Percentiles rank a stretch among this genome's conserved stretches.
Conservation (phyloP, 345 rosid genomes). For the Viola odorata region DNA sequence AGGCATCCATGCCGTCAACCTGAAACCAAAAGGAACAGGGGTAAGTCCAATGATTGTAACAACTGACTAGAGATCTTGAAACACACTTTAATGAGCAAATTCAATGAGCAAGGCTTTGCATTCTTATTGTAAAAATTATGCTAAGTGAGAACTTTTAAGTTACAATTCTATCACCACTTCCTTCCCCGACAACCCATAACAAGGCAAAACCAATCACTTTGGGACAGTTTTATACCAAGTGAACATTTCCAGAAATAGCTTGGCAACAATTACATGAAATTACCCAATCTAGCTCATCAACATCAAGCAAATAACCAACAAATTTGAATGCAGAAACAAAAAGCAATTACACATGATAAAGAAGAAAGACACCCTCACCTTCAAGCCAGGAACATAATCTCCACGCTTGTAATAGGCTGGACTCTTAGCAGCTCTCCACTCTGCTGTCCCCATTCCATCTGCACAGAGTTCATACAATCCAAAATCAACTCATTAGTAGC, state of each 20-base stretch:
- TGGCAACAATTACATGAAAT: not conserved
- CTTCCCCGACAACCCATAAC: not conserved
- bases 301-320: not conserved
- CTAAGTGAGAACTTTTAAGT: not conserved
- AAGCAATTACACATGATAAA: not conserved
- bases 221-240: not conserved
- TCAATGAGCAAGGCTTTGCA: not conserved
- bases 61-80: too few species aligned
- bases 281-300: not conserved
- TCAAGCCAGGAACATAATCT: slow-evolving; percentile 94
- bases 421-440: slow-evolving; percentile 97
- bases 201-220: not conserved
- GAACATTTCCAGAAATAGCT: not conserved
- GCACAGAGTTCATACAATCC: slow-evolving; percentile 6
- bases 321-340: too few species aligned
- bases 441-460: slow-evolving; percentile 99
- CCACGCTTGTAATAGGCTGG: slow-evolving; percentile 93
- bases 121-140: not conserved
- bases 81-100: too few species aligned
- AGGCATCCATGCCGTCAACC: slow-evolving; percentile 98
- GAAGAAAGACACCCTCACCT: slow-evolving; percentile 37
- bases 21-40: slow-evolving; percentile 19
- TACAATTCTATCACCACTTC: not conserved
- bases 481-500: not conserved
- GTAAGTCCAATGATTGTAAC: too few species aligned